Base-by-base conservation (phyloP, 2,329 filamentous ascomycete genomes). In the Macrophomina phaseolina region DNA sequence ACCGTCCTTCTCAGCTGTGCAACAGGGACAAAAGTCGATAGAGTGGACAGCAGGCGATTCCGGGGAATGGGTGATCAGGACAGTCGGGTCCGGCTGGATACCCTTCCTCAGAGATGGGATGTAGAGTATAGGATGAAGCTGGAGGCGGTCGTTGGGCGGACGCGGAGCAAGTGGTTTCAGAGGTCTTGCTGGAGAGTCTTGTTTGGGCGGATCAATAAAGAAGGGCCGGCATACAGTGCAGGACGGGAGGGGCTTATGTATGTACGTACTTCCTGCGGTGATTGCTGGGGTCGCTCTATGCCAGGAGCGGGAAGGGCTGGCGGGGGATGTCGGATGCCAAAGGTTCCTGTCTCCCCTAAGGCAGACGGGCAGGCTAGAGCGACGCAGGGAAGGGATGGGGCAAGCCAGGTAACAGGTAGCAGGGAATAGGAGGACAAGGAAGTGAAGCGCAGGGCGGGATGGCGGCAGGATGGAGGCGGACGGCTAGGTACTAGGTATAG, bases 221-320 rank as follows among this genome's bases (percentile, higher is more conserved):
- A 30, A 30, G 34, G 28, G 28, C 12, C 49, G 49, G 28, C 28
- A 18, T 40, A 32, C 40, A 48, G 56, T 46, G 56, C 56, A 61
- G 56, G 56, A 48, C 56, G 56, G 56, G 40, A 61, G 56, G 56
- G 56, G 28, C 56, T 61, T 61, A 61, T 61, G 56, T 61, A 61
- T 48, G 56, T 61, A 61, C 56, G 42, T 61, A 61, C 56, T 45
- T 61, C 28, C 12, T 61, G 56, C 55, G 36, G 28, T 18, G 40
- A 34, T 32, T 30, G 5, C 36, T 45, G 53, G 38, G 53, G 30
- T 42, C 18, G 53, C 40, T 18, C 55, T 23, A 61, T 28, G 40
- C 55, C 40, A 46, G 55, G 23, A 45, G 12, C 28, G 40, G 56
- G 56, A 61, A 32, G 28, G n/a, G 16, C 56, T 28, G 56, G 34